phyloP scores from a whole-genome alignment of 202 grass and related monocot genomes.

The Musa balbisiana region DNA sequence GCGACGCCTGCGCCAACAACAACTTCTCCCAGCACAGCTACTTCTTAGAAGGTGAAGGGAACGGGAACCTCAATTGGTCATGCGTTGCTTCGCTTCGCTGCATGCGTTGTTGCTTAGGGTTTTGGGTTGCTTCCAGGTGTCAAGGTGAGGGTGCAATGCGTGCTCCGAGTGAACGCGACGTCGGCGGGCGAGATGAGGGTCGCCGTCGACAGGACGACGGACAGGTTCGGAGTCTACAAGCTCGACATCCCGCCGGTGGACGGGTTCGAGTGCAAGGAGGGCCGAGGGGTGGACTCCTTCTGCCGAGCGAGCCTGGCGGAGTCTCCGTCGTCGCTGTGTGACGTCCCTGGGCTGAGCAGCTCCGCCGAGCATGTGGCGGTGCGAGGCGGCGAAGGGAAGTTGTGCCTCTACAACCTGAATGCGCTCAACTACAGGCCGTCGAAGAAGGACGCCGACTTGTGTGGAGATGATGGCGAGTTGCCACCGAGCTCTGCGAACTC shows the following conservation, averaged over 20 bases:
- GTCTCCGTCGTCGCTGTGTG: conserved; percentile 54
- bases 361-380: conserved; percentile 52
- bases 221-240: conserved; percentile 55
- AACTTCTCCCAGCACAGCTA: conserved; percentile 75
- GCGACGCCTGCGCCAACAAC: conserved; percentile 67
- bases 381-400: conserved; percentile 2
- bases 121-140: conserved; percentile 40
- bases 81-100: neutral
- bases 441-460: conserved; percentile 28
- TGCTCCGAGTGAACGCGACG: conserved; percentile 40
- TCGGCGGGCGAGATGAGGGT: conserved; percentile 53
- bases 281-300: conserved; percentile 34
- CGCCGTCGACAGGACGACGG: conserved; percentile 56
- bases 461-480: neutral
- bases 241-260: conserved; percentile 69
- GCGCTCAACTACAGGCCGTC: conserved; percentile 72
- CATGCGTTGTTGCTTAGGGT: neutral
- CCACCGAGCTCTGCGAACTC: conserved; percentile 20
- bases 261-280: conserved; percentile 47
- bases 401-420: conserved; percentile 73
- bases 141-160: conserved; percentile 58
- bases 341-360: conserved; percentile 49
- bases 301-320: conserved; percentile 52
- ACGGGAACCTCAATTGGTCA: neutral
- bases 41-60: conserved; percentile 57